A percentile compares a stretch with the other conserved stretches of the same genome.
These are phyloP conservation scores for Trypanosoma scelopori DNA, from an alignment of 208 protist species.

Conservation along the genomic window DNA sequence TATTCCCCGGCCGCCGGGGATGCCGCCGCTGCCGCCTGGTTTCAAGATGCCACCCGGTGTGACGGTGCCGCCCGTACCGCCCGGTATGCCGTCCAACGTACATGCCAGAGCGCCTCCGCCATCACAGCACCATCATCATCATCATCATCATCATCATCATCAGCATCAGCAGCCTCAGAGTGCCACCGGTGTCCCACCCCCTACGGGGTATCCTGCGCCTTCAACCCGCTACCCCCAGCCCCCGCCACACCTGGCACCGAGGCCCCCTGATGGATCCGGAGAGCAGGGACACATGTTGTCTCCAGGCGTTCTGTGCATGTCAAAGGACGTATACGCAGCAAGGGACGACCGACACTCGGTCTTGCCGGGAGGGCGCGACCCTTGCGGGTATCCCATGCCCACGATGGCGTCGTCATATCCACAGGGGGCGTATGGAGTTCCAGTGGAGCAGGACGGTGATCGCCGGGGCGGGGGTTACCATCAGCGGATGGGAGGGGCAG, in stretches of 20 bases:
- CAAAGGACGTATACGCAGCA: constrained; percentile 12
- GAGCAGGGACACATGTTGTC: constrained; percentile 11
- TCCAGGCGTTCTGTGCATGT: constrained; percentile 7
- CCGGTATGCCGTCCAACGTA: constrained; percentile 9
- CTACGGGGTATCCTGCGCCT: not conserved
- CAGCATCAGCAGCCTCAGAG: constrained; percentile 21
- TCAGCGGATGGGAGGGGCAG: not conserved
- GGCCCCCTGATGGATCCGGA: not conserved
- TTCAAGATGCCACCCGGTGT: constrained; percentile 31
- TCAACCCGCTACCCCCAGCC: constrained; percentile 12
- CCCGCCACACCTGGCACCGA: not conserved
- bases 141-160: not conserved
- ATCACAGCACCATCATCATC: constrained; percentile 16
- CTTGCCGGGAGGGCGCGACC: constrained; percentile 6
- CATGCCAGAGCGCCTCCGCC: not conserved
- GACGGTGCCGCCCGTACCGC: constrained; percentile 8
- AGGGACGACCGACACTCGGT: constrained; percentile 16
- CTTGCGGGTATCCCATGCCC: not conserved
- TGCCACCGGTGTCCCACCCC: not conserved
- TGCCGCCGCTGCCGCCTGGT: constrained; percentile 33
- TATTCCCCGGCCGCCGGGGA: constrained; percentile 12
- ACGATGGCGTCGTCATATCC: not conserved
- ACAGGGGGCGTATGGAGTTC: constrained; percentile 11
- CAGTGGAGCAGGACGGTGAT: constrained; percentile 6
- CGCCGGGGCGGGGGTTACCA: constrained; percentile 24